Evolutionary conservation across 768 basidiomycete genomes (phyloP).

Genomic region (Collybia sordida): DNA sequence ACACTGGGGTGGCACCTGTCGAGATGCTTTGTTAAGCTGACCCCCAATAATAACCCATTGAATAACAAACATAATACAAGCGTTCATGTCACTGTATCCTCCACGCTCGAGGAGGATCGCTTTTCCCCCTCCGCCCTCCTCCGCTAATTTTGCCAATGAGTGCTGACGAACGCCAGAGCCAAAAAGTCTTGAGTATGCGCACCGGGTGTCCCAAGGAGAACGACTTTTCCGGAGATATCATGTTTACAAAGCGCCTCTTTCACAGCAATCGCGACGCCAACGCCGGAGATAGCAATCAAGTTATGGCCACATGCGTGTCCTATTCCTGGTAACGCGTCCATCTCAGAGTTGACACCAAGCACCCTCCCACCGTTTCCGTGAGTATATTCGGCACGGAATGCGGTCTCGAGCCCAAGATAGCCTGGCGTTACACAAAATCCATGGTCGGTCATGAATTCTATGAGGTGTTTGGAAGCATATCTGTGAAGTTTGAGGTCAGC

Average conservation of each 20-base stretch:
- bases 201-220: constrained; percentile 81
- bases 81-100: constrained; percentile 80
- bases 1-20: constrained; percentile 72
- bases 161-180: too few relatives aligned
- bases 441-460: constrained; percentile 62
- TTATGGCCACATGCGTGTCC: constrained; percentile 81
- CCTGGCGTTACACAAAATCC: constrained; percentile 72
- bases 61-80: constrained; percentile 64
- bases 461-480: constrained; percentile 69
- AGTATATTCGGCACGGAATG: constrained; percentile 74
- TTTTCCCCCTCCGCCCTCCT: constrained; percentile 81
- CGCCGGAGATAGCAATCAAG: constrained; percentile 76
- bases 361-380: constrained; percentile 60
- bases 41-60: not conserved
- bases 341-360: constrained; percentile 80
- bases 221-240: constrained; percentile 62
- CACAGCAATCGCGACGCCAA: constrained; percentile 72
- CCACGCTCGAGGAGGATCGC: constrained; percentile 70
- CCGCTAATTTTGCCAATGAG: constrained; percentile 41
- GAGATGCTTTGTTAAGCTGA: not conserved
- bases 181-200: constrained; percentile 5
- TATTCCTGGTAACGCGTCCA: constrained; percentile 63
- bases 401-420: constrained; percentile 71
- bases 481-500: constrained; percentile 32
- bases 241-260: constrained; percentile 66